A percentile compares a stretch with the other conserved stretches of the same genome.
Evolutionary conservation across 352 stramenopile genomes (phyloP).

Genomic region (Globisporangium parvum): DNA sequence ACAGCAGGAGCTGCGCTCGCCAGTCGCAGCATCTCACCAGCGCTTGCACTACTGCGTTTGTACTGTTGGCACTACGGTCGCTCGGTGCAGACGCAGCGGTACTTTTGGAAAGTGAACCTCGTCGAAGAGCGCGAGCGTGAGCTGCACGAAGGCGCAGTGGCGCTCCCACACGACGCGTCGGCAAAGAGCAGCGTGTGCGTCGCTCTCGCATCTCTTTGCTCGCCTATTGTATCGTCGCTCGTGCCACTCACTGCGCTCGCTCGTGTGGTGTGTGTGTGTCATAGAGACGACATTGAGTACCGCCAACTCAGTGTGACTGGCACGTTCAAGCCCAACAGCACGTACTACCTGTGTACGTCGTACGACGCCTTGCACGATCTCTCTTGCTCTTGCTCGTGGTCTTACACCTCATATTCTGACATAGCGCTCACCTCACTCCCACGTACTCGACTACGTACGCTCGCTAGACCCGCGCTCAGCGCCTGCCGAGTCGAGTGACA

Average conservation of each 20-base stretch:
- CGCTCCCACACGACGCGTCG: slow-evolving; percentile 54
- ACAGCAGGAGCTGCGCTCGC: background rate
- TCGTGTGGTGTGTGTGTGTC: background rate
- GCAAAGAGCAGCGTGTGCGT: slow-evolving; percentile 51
- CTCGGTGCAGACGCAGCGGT: slow-evolving; percentile 60
- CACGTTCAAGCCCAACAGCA: slow-evolving; percentile 60
- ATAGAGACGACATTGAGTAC: slow-evolving; percentile 75
- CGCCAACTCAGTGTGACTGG: slow-evolving; percentile 65
- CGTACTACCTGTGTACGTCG: slow-evolving; percentile 72
- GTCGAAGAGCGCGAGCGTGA: slow-evolving; percentile 81
- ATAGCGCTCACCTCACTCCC: background rate
- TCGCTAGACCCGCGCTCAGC: slow-evolving; percentile 70
- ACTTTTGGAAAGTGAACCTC: slow-evolving; percentile 87
- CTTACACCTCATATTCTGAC: background rate
- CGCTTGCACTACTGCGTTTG: background rate
- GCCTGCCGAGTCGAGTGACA: slow-evolving; percentile 69
- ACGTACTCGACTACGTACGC: background rate
- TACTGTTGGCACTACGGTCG: too few species aligned
- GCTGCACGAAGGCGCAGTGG: slow-evolving; percentile 48
- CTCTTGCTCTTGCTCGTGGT: background rate
- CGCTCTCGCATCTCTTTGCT: background rate
- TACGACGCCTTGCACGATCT: background rate
- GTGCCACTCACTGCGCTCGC: background rate
- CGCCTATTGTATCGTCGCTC: background rate
- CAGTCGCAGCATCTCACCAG: background rate